Evolutionary conservation across 1,139 yeast genomes (phyloP), one percentile per base, ranked within the genome.

Genomic region (Casaregolazyma suthepensis): DNA sequence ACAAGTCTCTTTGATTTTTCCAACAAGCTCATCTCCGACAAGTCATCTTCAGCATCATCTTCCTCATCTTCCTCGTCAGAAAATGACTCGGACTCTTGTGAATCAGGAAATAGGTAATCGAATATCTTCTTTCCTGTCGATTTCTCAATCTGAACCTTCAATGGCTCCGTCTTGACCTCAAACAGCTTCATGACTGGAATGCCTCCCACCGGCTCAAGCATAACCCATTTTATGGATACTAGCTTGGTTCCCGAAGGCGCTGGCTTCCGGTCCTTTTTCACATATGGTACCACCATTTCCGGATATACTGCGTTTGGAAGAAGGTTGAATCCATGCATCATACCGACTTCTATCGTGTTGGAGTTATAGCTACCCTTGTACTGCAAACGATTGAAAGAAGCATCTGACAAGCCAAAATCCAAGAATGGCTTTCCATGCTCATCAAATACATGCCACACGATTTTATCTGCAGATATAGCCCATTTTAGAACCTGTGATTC

Each of bases 201-300:
- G 2, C 97, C 97, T 4, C 96, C 97, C 53, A 90, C 87, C 0
- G 95, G 88, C 43, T 81, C 83, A 48, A 85, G 73, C 78, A 85
- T 76, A 7, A 80, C 77, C 97, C 97, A 90, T 15, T 76, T 73
- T 51, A 86, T 72, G 40, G 73, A 69, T 12, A 87, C 72, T 59
- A 87, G 66, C 52, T 70, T 67, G 43, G 57, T 58, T 19, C 57
- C 63, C 10, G 73, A 71, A 45, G 60, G 56, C 10, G 53, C 57
- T 17, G 59, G 59, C 10, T 56, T 59, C 22, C 58, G 60, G 22
- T 53, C 55, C 7, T 54, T 54, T 23, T 50, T 50, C 42, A 67
- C 56, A 52, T 64, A 73, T 1, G 93, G 91, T 0, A 85, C 73
- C 37, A 91, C 70, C 43, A 93, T 70, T 57, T 87, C 90, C 0